These are phyloP conservation scores for Phytophthora tubulina DNA, from an alignment of 352 stramenopile species.

Conservation along the genomic window DNA sequence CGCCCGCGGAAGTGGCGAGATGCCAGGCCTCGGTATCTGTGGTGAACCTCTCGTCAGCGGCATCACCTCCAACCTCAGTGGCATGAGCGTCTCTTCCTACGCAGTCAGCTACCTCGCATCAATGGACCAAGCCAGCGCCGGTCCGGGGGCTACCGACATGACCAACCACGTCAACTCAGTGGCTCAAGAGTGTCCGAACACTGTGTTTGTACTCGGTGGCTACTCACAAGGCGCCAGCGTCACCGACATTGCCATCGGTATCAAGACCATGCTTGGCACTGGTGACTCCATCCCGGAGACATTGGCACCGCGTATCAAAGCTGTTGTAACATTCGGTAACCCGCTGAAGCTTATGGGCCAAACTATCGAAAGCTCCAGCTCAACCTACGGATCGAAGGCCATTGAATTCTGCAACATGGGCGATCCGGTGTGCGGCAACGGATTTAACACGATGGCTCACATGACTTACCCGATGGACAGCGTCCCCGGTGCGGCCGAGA, in stretches of 20 bases:
- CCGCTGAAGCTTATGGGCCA: conserved; percentile 42
- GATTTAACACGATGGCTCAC: conserved; percentile 43
- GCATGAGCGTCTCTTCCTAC: conserved; percentile 50
- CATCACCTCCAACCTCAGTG: conserved; percentile 38
- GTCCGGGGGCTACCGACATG: conserved; percentile 45
- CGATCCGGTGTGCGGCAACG: conserved; percentile 45
- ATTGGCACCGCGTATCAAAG: conserved; percentile 39
- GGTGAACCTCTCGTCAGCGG: conserved; percentile 42
- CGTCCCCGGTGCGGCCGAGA: conserved; percentile 31
- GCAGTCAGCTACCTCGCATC: conserved; percentile 43
- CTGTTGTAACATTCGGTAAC: conserved; percentile 51
- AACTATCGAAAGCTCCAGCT: conserved; percentile 37
- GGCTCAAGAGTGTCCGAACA: conserved; percentile 41
- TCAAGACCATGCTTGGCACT: conserved; percentile 34
- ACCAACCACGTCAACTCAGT: conserved; percentile 42
- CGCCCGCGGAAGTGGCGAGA: conserved; percentile 44
- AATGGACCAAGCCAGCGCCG: conserved; percentile 37
- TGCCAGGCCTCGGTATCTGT: conserved; percentile 39
- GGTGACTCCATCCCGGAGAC: conserved; percentile 37
- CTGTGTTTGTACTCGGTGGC: conserved; percentile 40
- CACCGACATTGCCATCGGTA: conserved; percentile 45
- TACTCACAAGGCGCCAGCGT: conserved; percentile 53
- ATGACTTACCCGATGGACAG: conserved; percentile 43
- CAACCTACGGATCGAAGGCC: conserved; percentile 39
- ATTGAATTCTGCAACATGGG: conserved; percentile 46